Base-by-base conservation (phyloP, 192 early-diverging fungal species). In the Backusella australiensis region DNA sequence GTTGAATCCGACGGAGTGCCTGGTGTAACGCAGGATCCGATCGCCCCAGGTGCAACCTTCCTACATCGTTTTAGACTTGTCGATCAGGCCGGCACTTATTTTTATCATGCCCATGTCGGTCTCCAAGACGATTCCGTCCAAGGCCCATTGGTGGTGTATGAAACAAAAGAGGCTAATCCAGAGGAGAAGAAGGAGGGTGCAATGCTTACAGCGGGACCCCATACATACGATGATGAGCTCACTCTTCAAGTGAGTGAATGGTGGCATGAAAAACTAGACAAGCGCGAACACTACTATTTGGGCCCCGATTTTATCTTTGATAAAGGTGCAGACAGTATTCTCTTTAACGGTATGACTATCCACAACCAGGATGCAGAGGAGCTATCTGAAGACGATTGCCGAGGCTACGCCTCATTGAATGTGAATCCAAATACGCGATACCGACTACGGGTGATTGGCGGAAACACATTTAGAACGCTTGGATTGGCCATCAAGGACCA, bases 401-500 rank as follows among this genome's bases (percentile, higher is more conserved):
- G 21, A 34, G 77, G 77, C 9, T 78, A 73, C 23, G 38, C 9
- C 4, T 59, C 56, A 1, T 26, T 78, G 19, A 65, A 67, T 32
- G 77, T 78, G 0, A 39, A 73, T 14, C 71, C 49, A 12, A 73
- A 73, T 32, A 94, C 89, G 81, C 91, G 88, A 19, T 94, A 94
- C 79, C 86, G 93, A 9, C 66, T 96, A 59, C 89, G 95, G 0
- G 71, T 96, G 41, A 90, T 96, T 81, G 91, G 89, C 12, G 73
- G 71, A 12, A 77, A 71, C 11, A 85, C 91, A 14, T 80, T 93
- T 41, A 75, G 91, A 19, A 90, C 86, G 77, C 91, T 90, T 81
- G 84, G 85, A 34, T 87, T 96, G 73, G 88, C 86, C n/a, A 92
- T 96, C 38, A 93, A 93, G 29, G 89, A 91, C 21, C 95, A 95